These are phyloP conservation scores for Scutellaria barbata DNA, from an alignment of 257 asterid species.

Conservation along the genomic window DNA sequence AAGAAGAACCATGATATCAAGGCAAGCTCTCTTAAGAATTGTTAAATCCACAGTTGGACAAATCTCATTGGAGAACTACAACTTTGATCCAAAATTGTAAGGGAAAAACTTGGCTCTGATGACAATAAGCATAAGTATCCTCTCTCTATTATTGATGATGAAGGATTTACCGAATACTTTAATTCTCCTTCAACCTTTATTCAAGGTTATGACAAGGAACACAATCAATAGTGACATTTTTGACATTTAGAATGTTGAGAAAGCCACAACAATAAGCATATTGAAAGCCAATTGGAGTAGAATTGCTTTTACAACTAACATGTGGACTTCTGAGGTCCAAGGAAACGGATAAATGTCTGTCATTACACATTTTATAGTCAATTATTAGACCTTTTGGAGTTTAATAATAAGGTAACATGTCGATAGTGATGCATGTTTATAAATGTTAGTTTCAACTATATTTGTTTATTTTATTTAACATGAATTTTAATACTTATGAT, in stretches of 20 bases:
- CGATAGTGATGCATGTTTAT: no score
- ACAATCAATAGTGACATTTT: background rate
- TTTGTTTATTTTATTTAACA: background rate
- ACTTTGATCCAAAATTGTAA: background rate
- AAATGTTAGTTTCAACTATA: background rate
- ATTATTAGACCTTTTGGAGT: background rate
- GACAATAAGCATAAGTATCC: background rate
- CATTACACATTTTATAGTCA: background rate
- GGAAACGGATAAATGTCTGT: no score
- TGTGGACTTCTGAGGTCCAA: no score
- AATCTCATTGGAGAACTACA: no score
- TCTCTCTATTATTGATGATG: background rate
- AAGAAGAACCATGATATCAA: no score
- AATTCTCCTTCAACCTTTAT: background rate
- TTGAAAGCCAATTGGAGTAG: no score
- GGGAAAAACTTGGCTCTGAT: background rate
- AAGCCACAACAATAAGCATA: background rate
- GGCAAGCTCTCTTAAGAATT: no score
- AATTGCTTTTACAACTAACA: no score
- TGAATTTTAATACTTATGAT: no score
- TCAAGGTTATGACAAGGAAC: background rate
- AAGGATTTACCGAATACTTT: background rate
- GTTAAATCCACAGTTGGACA: no score
- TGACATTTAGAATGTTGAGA: background rate
- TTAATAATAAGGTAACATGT: background rate